Percentiles rank a stretch among this genome's conserved stretches.
These are phyloP conservation scores for Kewa caespitosa DNA, from an alignment of 179 eudicot genomes.

Conservation along the genomic window DNA sequence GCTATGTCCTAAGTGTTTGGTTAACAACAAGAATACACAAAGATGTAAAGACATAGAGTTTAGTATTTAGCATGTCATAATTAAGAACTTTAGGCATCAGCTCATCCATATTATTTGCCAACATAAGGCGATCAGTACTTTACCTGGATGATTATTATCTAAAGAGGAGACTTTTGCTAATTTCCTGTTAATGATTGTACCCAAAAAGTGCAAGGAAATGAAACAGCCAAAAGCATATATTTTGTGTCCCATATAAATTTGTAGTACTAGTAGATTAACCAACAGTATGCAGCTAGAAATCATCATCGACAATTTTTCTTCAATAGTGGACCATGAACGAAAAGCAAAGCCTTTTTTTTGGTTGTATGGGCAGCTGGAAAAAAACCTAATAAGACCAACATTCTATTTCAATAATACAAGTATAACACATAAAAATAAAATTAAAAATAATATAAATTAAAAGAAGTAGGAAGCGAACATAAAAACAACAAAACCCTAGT, in stretches of 20 bases:
- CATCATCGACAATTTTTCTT: background rate
- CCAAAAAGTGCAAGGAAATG: background rate
- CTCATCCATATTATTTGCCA: too few species aligned
- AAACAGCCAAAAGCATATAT: background rate
- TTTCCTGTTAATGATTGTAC: background rate
- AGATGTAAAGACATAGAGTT: too few species aligned
- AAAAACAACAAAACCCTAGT: too few species aligned
- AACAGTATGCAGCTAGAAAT: background rate
- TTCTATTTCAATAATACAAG: background rate
- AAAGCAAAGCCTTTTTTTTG: background rate
- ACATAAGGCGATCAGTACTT: too few species aligned
- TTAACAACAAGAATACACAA: background rate
- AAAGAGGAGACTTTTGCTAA: background rate
- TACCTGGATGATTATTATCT: too few species aligned
- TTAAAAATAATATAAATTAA: too few species aligned
- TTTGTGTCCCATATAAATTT: background rate
- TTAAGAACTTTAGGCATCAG: background rate
- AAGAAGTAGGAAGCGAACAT: too few species aligned
- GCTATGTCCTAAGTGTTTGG: too few species aligned
- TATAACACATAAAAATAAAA: background rate
- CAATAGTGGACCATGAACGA: background rate
- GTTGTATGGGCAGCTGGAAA: slow-evolving; percentile 6
- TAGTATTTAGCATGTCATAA: background rate
- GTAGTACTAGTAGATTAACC: background rate
- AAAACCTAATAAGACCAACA: background rate